These are phyloP conservation scores for Candida endomychidarum DNA, from an alignment of 805 yeast species.

Conservation along the genomic window DNA sequence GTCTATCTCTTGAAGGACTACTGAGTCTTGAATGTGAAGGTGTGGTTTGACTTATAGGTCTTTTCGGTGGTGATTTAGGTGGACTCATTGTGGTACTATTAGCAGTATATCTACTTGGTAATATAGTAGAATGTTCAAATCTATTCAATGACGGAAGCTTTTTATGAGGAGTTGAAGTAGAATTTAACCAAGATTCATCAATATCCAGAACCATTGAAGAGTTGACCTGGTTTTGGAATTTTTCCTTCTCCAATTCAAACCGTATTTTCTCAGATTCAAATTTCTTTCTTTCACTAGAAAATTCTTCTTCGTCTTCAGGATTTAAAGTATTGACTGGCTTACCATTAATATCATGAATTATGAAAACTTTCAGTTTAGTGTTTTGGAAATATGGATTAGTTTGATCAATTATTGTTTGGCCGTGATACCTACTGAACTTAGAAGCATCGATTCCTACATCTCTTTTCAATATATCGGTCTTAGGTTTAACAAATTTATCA, in stretches of 20 bases:
- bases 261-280: conserved; percentile 16
- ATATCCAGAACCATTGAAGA: conserved; percentile 11
- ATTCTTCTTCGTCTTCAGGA: conserved; percentile 9
- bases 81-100: background rate
- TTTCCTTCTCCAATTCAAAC: conserved; percentile 17
- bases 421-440: conserved; percentile 27
- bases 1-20: conserved; percentile 3
- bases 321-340: conserved; percentile 21
- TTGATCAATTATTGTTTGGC: conserved; percentile 17
- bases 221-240: conserved; percentile 13
- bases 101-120: conserved; percentile 3
- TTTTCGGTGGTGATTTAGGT: conserved; percentile 4
- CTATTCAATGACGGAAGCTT: background rate
- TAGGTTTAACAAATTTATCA: conserved; percentile 61
- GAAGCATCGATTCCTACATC: conserved; percentile 67
- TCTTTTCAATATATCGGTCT: conserved; percentile 47
- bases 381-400: conserved; percentile 27
- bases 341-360: conserved; percentile 51
- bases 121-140: conserved; percentile 3
- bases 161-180: conserved; percentile 16
- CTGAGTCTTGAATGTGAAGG: background rate
- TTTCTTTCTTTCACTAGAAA: conserved; percentile 14
- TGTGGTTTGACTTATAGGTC: conserved; percentile 3
- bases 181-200: conserved; percentile 16
- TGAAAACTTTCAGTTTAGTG: conserved; percentile 43